Percentiles rank a stretch among this genome's conserved stretches.
phyloP scores from a whole-genome alignment of 2,329 filamentous ascomycete genomes.

The Diaporthe sp. region DNA sequence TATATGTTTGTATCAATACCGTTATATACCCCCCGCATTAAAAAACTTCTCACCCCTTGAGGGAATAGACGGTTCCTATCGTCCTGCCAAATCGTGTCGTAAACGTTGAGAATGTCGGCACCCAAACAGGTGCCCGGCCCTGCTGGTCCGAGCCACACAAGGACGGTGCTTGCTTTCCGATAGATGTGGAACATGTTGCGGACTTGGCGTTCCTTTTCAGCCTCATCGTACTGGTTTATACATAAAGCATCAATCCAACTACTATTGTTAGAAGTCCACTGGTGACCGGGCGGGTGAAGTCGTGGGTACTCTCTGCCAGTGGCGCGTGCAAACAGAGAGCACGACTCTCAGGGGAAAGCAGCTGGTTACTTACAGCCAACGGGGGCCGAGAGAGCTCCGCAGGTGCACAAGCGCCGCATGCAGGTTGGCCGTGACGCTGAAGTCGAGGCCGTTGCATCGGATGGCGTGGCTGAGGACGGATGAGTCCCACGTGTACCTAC shows the following conservation, averaged over 20 bases:
- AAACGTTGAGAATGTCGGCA: background rate
- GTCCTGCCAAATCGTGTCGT: background rate
- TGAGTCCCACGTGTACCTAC: background rate
- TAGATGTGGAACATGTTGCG: conserved; percentile 9
- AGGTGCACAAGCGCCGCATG: conserved; percentile 7
- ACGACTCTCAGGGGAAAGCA: background rate
- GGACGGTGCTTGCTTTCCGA: background rate
- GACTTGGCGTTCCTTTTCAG: background rate
- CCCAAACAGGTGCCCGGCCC: background rate
- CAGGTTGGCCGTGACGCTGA: background rate
- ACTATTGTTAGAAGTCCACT: background rate
- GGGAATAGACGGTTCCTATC: background rate
- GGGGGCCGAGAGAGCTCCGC: background rate
- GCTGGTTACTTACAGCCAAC: background rate
- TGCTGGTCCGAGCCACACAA: background rate
- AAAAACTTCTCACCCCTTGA: background rate
- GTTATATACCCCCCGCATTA: background rate
- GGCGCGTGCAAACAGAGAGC: background rate
- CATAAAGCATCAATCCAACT: background rate
- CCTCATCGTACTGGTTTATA: background rate
- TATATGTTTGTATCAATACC: background rate
- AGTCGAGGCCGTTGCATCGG: background rate
- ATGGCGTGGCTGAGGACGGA: background rate
- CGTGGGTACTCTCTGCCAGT: too few species aligned
- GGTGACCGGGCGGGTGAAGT: background rate